phyloP scores from a whole-genome alignment of 306 rosid genomes.

The Echinosophora koreensis region DNA sequence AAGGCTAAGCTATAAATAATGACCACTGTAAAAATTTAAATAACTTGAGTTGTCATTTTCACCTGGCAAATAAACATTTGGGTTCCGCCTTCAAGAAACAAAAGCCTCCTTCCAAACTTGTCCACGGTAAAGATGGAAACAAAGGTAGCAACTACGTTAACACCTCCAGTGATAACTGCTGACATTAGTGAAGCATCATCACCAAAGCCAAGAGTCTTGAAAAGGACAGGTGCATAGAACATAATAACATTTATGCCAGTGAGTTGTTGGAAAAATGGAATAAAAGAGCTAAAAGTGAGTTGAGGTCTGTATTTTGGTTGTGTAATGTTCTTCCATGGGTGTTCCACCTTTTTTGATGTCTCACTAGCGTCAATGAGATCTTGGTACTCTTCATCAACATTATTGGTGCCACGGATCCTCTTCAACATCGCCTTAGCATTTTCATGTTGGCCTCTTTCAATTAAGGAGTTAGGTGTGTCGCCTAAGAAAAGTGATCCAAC shows the following conservation, averaged over 20 bases:
- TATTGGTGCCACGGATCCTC: background rate
- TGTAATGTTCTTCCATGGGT: slow-evolving; percentile 15
- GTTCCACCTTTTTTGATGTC: background rate
- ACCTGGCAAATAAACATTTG: slow-evolving; percentile 8
- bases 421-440: background rate
- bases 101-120: slow-evolving; percentile 4
- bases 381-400: background rate
- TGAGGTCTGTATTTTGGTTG: slow-evolving; percentile 2
- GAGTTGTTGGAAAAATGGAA: slow-evolving; percentile 6
- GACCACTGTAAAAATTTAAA: background rate
- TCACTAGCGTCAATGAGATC: slow-evolving; percentile 2
- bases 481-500: background rate
- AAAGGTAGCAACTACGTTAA: background rate
- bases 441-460: slow-evolving; percentile 13
- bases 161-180: background rate
- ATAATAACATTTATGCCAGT: slow-evolving; percentile 1
- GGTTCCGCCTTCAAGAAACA: background rate
- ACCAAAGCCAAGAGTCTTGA: background rate
- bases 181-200: background rate
- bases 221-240: slow-evolving; percentile 1
- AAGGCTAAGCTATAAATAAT: background rate
- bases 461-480: background rate
- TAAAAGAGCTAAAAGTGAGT: background rate
- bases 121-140: background rate
- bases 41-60: background rate